phyloP scores from a whole-genome alignment of 768 basidiomycete species.

The Trametes cubensis region DNA sequence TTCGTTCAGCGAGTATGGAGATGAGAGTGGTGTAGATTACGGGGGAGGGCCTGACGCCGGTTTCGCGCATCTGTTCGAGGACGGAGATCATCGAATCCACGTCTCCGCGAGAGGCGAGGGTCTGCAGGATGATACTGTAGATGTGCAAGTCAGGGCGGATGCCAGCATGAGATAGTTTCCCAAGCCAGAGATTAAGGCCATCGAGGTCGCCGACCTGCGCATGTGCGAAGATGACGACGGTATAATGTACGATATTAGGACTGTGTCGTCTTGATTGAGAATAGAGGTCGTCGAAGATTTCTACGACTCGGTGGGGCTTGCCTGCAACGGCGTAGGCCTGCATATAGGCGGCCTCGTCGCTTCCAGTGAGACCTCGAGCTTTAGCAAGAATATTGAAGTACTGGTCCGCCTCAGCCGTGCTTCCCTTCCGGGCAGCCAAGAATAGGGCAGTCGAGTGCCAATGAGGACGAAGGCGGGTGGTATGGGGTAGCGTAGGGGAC shows the following conservation, averaged over 20 bases:
- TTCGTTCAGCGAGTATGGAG: constrained; percentile 60
- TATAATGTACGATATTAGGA: constrained; percentile 56
- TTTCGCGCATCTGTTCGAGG: constrained; percentile 63
- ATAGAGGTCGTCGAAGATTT: constrained; percentile 57
- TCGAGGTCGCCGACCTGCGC: constrained; percentile 48
- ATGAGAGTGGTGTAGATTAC: constrained; percentile 70
- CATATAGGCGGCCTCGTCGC: constrained; percentile 51
- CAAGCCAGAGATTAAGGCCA: constrained; percentile 58
- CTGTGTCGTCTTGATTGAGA: constrained; percentile 25
- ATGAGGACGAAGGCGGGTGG: constrained; percentile 6
- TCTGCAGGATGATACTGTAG: constrained; percentile 62
- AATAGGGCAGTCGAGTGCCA: constrained; percentile 51
- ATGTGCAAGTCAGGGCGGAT: constrained; percentile 56
- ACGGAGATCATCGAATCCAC: constrained; percentile 51
- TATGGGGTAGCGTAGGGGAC: neutral
- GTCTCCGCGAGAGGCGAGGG: constrained; percentile 58
- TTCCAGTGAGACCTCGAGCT: constrained; percentile 30
- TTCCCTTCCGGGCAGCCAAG: constrained; percentile 56
- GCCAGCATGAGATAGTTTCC: constrained; percentile 50
- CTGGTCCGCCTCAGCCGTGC: constrained; percentile 45
- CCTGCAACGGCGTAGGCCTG: constrained; percentile 57
- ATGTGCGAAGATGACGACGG: constrained; percentile 58
- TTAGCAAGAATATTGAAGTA: constrained; percentile 44
- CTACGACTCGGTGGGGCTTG: constrained; percentile 42
- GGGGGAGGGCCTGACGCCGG: constrained; percentile 48